Conservation (phyloP, 371 early-diverging fungal genomes). For the Sporodiniella umbellata region DNA sequence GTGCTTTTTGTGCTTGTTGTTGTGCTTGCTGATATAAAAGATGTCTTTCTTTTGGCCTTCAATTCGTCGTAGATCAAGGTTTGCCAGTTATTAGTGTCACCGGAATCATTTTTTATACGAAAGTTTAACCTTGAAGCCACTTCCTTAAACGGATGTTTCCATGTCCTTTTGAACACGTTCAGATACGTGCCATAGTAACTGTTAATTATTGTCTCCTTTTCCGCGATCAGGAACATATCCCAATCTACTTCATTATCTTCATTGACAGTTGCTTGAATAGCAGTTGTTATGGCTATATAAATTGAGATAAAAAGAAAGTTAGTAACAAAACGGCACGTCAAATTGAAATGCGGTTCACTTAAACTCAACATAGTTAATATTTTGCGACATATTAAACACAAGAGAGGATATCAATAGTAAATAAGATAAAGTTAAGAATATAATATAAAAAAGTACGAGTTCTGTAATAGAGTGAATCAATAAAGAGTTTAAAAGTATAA, state of each 20-base stretch:
- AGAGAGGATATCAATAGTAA: conserved; percentile 1
- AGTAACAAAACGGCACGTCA: conserved; percentile 7
- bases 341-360: conserved; percentile 1
- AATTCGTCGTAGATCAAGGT: conserved; percentile 6
- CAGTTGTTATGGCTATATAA: conserved; percentile 5
- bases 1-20: background rate
- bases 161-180: conserved; percentile 6
- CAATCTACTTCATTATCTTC: conserved; percentile 10
- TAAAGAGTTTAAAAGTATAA: no score
- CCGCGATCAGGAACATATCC: conserved; percentile 3
- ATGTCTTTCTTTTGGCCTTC: conserved; percentile 4
- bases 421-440: no score
- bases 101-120: conserved; percentile 6
- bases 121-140: conserved; percentile 4
- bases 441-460: no score
- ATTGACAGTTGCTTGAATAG: conserved; percentile 4
- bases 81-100: conserved; percentile 5
- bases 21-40: conserved; percentile 5
- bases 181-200: conserved; percentile 5
- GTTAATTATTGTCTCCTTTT: conserved; percentile 8
- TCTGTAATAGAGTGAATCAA: no score
- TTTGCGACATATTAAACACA: conserved; percentile 5
- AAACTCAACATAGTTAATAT: conserved; percentile 7
- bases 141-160: conserved; percentile 4
- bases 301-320: background rate